These are phyloP conservation scores for Xylaria sp. DNA, from an alignment of 2,329 filamentous ascomycete species.

Conservation along the genomic window DNA sequence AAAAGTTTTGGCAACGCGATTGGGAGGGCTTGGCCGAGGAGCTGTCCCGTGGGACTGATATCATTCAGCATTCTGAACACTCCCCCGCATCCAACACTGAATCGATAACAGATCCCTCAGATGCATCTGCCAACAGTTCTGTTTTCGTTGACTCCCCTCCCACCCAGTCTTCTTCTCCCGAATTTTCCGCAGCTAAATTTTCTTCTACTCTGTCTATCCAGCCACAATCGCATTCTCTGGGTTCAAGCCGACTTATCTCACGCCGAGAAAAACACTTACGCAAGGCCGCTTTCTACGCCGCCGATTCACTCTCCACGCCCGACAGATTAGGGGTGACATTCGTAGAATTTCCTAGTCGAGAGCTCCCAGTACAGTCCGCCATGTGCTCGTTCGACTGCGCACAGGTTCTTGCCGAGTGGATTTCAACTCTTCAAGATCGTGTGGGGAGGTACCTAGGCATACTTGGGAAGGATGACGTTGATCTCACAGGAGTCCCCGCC, in stretches of 20 bases:
- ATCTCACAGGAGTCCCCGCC: slow-evolving; percentile 81
- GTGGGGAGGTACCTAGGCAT: slow-evolving; percentile 91
- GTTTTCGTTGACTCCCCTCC: slow-evolving; percentile 64
- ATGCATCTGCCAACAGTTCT: slow-evolving; percentile 59
- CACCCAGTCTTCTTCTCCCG: slow-evolving; percentile 63
- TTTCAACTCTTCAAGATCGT: slow-evolving; percentile 90
- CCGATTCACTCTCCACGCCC: slow-evolving; percentile 88
- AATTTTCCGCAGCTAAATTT: slow-evolving; percentile 57
- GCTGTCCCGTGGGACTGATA: slow-evolving; percentile 79
- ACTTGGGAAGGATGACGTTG: slow-evolving; percentile 83
- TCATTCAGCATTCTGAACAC: slow-evolving; percentile 76
- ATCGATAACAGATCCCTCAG: slow-evolving; percentile 59
- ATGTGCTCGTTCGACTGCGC: slow-evolving; percentile 95
- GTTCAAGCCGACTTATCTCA: slow-evolving; percentile 62
- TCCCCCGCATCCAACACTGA: slow-evolving; percentile 64
- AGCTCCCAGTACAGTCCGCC: slow-evolving; percentile 88
- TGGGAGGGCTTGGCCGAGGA: slow-evolving; percentile 93
- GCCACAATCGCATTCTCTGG: slow-evolving; percentile 44
- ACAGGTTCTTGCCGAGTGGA: slow-evolving; percentile 94
- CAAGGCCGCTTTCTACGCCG: slow-evolving; percentile 95
- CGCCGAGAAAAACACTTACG: slow-evolving; percentile 88
- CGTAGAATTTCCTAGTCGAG: slow-evolving; percentile 82
- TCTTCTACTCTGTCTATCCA: slow-evolving; percentile 44
- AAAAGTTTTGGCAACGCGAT: slow-evolving; percentile 93
- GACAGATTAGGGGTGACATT: slow-evolving; percentile 88